Conservation (phyloP, 1,284 basidiomycete species). For the Inonotus obliquus region DNA sequence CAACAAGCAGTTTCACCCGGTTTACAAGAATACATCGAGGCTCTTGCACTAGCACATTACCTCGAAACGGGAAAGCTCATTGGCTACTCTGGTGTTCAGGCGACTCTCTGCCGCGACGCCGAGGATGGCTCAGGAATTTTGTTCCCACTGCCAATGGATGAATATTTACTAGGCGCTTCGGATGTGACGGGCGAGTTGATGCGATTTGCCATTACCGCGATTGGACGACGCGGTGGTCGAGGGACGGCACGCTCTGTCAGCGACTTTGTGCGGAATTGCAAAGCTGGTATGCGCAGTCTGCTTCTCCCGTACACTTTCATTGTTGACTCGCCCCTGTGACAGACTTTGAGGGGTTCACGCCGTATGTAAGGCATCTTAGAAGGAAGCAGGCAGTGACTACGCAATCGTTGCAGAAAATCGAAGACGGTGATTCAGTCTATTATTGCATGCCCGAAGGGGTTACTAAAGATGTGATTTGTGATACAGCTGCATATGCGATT, state of each 20-base stretch:
- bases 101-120: slow-evolving; percentile 40
- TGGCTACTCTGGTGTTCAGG: slow-evolving; percentile 65
- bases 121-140: slow-evolving; percentile 39
- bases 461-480: background rate
- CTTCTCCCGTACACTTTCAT: background rate
- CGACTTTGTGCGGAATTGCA: slow-evolving; percentile 75
- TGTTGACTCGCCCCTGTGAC: background rate
- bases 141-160: slow-evolving; percentile 66
- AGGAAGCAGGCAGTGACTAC: slow-evolving; percentile 89
- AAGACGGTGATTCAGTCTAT: slow-evolving; percentile 59
- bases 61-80: slow-evolving; percentile 69
- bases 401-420: slow-evolving; percentile 89
- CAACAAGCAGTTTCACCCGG: slow-evolving; percentile 73
- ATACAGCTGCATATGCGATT: slow-evolving; percentile 63
- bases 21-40: slow-evolving; percentile 92
- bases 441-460: slow-evolving; percentile 1
- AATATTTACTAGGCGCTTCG: slow-evolving; percentile 89
- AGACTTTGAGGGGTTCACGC: slow-evolving; percentile 77
- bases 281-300: slow-evolving; percentile 51
- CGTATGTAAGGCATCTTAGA: slow-evolving; percentile 64
- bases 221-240: slow-evolving; percentile 67
- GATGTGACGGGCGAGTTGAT: slow-evolving; percentile 98
- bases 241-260: slow-evolving; percentile 67
- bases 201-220: slow-evolving; percentile 84
- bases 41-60: slow-evolving; percentile 85